phyloP scores from a whole-genome alignment of 495 filamentous ascomycete genomes.

The Amniculicola lignicola region DNA sequence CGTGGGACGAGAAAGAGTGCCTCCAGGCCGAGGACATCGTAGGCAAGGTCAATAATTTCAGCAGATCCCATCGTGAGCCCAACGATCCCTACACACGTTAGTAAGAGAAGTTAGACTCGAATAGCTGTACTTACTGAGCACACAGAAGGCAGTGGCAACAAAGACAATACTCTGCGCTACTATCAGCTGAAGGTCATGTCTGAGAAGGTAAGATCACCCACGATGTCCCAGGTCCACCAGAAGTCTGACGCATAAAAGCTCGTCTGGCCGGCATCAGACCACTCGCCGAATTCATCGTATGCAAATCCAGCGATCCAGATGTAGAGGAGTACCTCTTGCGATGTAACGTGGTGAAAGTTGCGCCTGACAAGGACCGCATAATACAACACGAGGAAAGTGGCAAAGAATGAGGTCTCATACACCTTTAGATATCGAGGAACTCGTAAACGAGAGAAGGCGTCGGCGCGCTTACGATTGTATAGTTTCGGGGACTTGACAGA shows the following conservation, averaged over 20 bases:
- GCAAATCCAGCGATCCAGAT: constrained; percentile 81
- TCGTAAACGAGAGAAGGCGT: constrained; percentile 67
- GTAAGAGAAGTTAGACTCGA: neutral
- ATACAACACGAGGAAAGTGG: constrained; percentile 75
- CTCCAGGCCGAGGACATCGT: constrained; percentile 85
- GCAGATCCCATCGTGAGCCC: constrained; percentile 63
- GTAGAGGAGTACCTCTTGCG: constrained; percentile 55
- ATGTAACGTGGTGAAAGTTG: constrained; percentile 48
- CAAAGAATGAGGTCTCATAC: constrained; percentile 86
- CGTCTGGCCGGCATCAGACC: constrained; percentile 28
- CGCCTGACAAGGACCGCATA: constrained; percentile 73
- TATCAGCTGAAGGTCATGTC: neutral
- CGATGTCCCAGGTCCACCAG: constrained; percentile 86
- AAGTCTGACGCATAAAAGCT: constrained; percentile 55
- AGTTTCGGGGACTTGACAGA: constrained; percentile 76
- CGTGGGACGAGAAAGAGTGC: constrained; percentile 86
- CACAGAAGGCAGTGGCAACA: constrained; percentile 72
- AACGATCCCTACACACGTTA: constrained; percentile 60
- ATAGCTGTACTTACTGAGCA: constrained; percentile 56
- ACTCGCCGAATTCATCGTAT: constrained; percentile 63
- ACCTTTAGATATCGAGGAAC: constrained; percentile 90
- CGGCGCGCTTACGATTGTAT: constrained; percentile 63
- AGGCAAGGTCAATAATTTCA: constrained; percentile 68
- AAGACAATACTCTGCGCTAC: constrained; percentile 59
- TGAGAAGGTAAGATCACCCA: neutral